Base-by-base conservation (phyloP, 257 asterid genomes). In the Solanum stenotomum region DNA sequence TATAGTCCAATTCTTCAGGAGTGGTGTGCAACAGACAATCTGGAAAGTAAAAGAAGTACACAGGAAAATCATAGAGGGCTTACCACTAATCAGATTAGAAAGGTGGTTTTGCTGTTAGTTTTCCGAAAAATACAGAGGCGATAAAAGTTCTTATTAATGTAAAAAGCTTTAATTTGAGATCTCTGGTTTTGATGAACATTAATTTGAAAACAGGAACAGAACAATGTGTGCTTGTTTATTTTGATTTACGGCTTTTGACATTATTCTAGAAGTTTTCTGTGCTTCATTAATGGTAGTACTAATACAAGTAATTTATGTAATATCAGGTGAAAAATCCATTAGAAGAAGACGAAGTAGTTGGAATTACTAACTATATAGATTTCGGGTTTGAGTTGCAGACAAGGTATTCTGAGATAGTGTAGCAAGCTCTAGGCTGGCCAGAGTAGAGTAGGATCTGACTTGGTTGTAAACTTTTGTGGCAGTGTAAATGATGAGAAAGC, bases 341-440 rank as follows among this genome's bases (percentile, higher is more conserved):
- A 6, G 99, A 96, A 92, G 96, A 95, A 91, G 77, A 94, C 74
- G 96, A 94, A 90, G 90, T 96, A 86, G 99, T 96, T 89, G 98
- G 99, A 87, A 96, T 96, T 92, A 96, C 98, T 44, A 96, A 96
- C 87, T 96, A 96, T 92, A 94, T 96, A 6, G 98, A 96, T 91
- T 96, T 96, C 12, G 99, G 99, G 84, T 95, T 96, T 91, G 97
- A 95, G 96, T 90, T 96, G 93, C 97, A 92, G 90, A 94, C 99
- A 1, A 93, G 94, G 99, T 96, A 94, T 46, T 75, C 85, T 56
- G 83, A 16, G 22, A 74, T 84, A 9, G 78, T 75, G 77, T 56
- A 16, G 29, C 22, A 59, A 88, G 83, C 87, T 68, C 68, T 85
- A 88, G 79, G 75, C 25, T 77, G 42, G 40, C 79, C 83, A 63